Evolutionary conservation across 2,329 filamentous ascomycete genomes (phyloP), one percentile per base, ranked within the genome.

Genomic region (Whalleya microplaca): DNA sequence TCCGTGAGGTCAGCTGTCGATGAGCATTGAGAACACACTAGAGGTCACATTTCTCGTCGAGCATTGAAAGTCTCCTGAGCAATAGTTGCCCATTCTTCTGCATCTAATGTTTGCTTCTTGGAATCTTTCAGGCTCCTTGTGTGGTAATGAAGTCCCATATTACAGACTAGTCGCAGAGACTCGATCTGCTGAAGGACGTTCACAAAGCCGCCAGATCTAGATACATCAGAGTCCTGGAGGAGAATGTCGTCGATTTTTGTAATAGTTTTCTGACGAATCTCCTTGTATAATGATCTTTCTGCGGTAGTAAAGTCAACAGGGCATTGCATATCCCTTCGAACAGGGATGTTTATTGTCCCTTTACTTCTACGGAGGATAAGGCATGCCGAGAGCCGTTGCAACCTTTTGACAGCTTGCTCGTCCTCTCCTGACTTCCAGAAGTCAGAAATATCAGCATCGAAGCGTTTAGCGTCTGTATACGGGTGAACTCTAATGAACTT

Each of bases 101-200:
- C 27, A 3, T 50, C 32, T 21, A 14, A 20, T 37, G 19, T 12
- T 29, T 29, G 37, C 2, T 21, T 8, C 2, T 59, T n/a, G 20
- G 18, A 29, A n/a, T 48, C 51, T 32, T 55, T 56, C 10, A 65
- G 62, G 9, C 75, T 68, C n/a, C 73, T 64, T 3, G 52, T 51
- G 2, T 67, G 64, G 23, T 79, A 80, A n/a, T 71, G 63, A 0
- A 77, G 48, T 0, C 80, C 80, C 0, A 81, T 63, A 44, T 81
- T 76, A 37, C 80, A 82, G 2, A 81, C 66, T 16, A 80, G 65
- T 1, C 79, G 68, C 53, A 82, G 63, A 0, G 70, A 66, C 23
- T 82, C 76, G 27, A 83, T 78, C 42, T 73, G 70, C 54, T 79
- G 74, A 1, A 82, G 58, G 1, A 76, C 73, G 43, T 78, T 80